Conservation (phyloP, 331 rosid genomes). For the Pyracantha coccinea region DNA sequence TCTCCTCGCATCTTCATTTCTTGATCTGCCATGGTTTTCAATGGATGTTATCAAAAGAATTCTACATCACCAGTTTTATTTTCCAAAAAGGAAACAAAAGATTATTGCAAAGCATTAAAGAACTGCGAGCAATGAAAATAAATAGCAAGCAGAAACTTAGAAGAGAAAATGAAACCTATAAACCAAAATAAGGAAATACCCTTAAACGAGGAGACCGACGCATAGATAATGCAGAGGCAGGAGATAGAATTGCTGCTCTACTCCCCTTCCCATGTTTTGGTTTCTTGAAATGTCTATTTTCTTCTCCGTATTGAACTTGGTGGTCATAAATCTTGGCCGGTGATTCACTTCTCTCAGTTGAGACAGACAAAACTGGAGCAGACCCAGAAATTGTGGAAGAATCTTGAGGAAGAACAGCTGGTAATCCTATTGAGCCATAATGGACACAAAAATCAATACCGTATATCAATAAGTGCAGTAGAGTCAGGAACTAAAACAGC, state of each 20-base stretch:
- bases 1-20: conserved; percentile 30
- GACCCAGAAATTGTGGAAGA: conserved; percentile 48
- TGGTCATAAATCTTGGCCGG: conserved; percentile 26
- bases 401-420: conserved; percentile 38
- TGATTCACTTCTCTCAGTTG: conserved; percentile 50
- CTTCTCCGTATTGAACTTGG: conserved; percentile 29
- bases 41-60: background rate
- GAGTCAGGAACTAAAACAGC: background rate
- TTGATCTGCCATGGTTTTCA: conserved; percentile 28
- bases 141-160: background rate
- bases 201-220: conserved; percentile 55
- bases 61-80: background rate
- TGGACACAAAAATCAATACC: background rate
- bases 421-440: conserved; percentile 31
- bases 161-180: background rate
- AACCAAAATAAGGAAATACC: conserved; percentile 23
- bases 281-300: conserved; percentile 26
- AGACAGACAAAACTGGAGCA: conserved; percentile 53
- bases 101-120: background rate
- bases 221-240: conserved; percentile 47
- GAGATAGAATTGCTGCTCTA: conserved; percentile 27
- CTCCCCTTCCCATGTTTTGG: conserved; percentile 23
- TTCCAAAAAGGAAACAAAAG: background rate
- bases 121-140: background rate
- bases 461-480: background rate